Evolutionary conservation across 148 eudicot genomes (phyloP), one percentile per base, ranked within the genome.

Genomic region (Camellia granthamiana): DNA sequence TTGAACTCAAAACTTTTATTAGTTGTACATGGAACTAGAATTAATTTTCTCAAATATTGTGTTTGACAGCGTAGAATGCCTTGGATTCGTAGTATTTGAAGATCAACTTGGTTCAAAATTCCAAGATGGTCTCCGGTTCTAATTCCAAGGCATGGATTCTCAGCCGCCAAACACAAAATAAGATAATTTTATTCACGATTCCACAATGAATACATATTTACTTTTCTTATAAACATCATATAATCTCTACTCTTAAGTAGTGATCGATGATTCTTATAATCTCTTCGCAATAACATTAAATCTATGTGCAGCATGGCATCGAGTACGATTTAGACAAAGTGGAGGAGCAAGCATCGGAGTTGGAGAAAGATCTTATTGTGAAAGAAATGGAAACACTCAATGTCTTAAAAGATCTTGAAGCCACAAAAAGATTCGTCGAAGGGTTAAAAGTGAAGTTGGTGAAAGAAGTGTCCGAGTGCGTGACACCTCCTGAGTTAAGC

Each of bases 311-410:
- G 91, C 81, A 87, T 65, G 88, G 49, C 13, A 2, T 64, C 6
- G 83, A 79, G 21, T 67, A 86, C 43, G 89, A 87, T 55, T 72
- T 84, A 12, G 71, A 74, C 43, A 86, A 83, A 73, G 84, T 91
- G 49, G 88, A 94, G 84, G 86, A 89, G 61, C 84, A 85, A 60
- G 84, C 92, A n/a, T 74, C 84, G 9, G 81, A 85, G 61, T 78
- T 92, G 88, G 77, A 89, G 82, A 92, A 84, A 68, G 91, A 90
- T 77, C 88, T 93, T 58, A 80, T 86, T 46, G 77, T 78, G 11
- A 92, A 92, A 87, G 96, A 93, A 84, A 77, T 85, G 77, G 94
- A 93, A 86, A 93, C 94, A 4, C 90, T 87, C 6, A 81, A 83
- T 52, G 85, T 91, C 55, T 76, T 93, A 46, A 87, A 86, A 79